These are phyloP conservation scores for Aspergillus japonicus DNA, from an alignment of 2,329 filamentous ascomycete genomes.

Conservation along the genomic window DNA sequence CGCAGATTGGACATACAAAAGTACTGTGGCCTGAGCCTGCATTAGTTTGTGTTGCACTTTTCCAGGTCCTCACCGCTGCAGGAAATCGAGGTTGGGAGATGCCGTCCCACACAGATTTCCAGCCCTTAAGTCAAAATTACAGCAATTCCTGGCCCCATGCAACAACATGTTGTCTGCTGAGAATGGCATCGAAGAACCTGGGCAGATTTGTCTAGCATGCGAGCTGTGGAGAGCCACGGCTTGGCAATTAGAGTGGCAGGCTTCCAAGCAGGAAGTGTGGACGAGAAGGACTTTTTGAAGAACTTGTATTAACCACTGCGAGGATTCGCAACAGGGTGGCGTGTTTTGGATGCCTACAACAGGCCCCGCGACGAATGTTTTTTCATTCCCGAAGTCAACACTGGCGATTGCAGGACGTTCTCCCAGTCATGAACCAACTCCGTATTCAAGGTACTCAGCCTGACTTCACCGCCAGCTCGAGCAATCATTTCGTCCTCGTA, in stretches of 20 bases:
- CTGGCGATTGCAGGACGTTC: conserved; percentile 21
- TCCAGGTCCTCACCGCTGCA: background rate
- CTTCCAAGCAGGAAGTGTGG: background rate
- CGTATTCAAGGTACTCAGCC: conserved; percentile 45
- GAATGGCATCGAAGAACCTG: background rate
- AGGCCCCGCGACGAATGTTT: background rate
- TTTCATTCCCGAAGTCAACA: conserved; percentile 17
- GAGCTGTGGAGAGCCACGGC: background rate
- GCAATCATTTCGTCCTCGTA: conserved; percentile 41
- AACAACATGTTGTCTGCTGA: background rate
- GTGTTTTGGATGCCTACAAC: background rate
- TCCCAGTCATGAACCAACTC: conserved; percentile 48
- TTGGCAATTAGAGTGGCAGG: background rate
- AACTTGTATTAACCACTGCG: background rate
- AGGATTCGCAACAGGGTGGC: background rate
- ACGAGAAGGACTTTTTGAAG: background rate
- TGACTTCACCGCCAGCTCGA: conserved; percentile 47
- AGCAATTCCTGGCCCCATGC: background rate
- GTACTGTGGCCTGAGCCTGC: background rate
- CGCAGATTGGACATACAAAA: background rate
- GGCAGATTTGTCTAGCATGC: background rate
- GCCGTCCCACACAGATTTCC: background rate
- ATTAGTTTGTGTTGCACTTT: background rate
- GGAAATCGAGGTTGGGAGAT: background rate
- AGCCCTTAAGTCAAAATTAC: background rate